Evolutionary conservation across 2,329 filamentous ascomycete species (phyloP), one percentile per base, ranked within the genome.

Genomic region (Calonectria pseudoturangicola): DNA sequence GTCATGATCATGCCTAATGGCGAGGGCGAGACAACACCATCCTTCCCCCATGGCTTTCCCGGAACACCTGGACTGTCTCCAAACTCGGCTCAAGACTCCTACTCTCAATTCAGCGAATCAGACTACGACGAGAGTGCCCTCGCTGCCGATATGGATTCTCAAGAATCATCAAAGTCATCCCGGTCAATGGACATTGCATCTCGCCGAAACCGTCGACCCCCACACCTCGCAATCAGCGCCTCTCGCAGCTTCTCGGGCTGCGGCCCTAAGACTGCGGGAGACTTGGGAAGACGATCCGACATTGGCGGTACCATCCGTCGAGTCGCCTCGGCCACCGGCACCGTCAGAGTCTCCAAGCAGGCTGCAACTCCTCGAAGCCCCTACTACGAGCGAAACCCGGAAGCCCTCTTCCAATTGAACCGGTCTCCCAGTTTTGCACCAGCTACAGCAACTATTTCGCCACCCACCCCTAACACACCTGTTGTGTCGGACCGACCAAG

Each of bases 111-210:
- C 60, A 69, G 68, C 25, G 63, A 70, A 16, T 72, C 73, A 13
- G 69, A 74, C n/a, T 77, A 79, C 58, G 72, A 74, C 18, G 70
- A 76, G 36, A 71, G 54, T 58, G 72, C 25, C 18, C 66, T 79
- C n/a, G 43, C 71, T 18, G 25, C 79, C 45, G 71, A 74, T 15
- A 75, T 74, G 25, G 66, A 63, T 18, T 66, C 68, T 12, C 79
- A 78, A 51, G 66, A 71, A 16, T 72, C 70, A 33, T 83, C 89
- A 77, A 87, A 85, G 76, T 89, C 89, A 1, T 86, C 88, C 0
- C 86, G 88, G 12, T 85, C 86, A 0, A 84, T 88, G 68, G 89
- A 91, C 75, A 88, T 91, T 73, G 89, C 89, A 18, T 87, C 86
- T 21, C 86, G 90, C 56, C 86, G 90, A 68, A 87, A 89, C 66